Conservation (phyloP, 345 rosid species). For the Dovyalis caffra region DNA sequence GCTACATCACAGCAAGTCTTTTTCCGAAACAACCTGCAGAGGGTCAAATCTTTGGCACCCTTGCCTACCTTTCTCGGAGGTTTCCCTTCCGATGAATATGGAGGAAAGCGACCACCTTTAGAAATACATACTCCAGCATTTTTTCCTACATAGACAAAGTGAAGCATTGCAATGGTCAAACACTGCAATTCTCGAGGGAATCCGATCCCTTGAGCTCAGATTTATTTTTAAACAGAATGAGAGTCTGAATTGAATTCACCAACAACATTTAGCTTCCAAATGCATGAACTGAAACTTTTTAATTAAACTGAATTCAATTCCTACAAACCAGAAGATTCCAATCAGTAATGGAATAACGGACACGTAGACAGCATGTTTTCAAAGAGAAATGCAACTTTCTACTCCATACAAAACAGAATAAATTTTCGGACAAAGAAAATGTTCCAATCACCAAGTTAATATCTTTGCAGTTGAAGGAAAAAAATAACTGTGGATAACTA, state of each 20-base stretch:
- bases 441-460: neutral
- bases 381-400: neutral
- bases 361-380: neutral
- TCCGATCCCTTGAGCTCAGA: neutral
- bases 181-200: neutral
- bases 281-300: too few relatives aligned
- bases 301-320: neutral
- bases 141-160: slow-evolving; percentile 35
- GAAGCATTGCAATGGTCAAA: neutral
- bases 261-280: neutral
- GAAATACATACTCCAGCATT: slow-evolving; percentile 61
- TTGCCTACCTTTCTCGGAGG: slow-evolving; percentile 64
- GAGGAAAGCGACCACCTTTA: slow-evolving; percentile 81
- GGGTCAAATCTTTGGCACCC: slow-evolving; percentile 75
- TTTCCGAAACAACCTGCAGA: slow-evolving; percentile 81
- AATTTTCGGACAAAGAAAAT: neutral
- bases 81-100: slow-evolving; percentile 70
- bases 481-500: neutral
- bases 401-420: neutral
- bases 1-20: slow-evolving; percentile 77
- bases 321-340: neutral
- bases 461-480: neutral
- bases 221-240: neutral
- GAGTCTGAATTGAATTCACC: neutral
- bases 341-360: neutral